phyloP scores from a whole-genome alignment of 345 rosid genomes.

The Toxicodendron radicans region DNA sequence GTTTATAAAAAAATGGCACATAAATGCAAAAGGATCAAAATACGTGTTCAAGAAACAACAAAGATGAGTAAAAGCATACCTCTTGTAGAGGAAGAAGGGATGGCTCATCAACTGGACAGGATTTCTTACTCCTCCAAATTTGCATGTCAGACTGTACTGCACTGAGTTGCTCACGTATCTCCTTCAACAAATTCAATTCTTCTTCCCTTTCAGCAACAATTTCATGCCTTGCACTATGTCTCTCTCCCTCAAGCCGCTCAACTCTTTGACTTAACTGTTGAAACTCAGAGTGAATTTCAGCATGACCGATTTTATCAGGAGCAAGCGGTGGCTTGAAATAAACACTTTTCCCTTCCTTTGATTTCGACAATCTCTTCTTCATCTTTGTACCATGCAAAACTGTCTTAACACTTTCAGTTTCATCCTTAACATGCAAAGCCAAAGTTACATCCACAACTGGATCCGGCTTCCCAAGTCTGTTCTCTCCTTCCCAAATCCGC shows the following conservation, averaged over 20 bases:
- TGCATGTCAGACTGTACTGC: conserved; percentile 59
- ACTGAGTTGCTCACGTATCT: conserved; percentile 64
- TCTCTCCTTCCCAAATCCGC: conserved; percentile 25
- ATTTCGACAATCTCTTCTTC: conserved; percentile 29
- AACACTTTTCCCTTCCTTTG: conserved; percentile 21
- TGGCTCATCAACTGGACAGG: conserved; percentile 29
- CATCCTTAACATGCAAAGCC: conserved; percentile 14
- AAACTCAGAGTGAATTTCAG: conserved; percentile 24
- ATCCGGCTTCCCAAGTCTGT: conserved; percentile 42
- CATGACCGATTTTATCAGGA: background rate
- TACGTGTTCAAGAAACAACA: background rate
- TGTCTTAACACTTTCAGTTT: conserved; percentile 35
- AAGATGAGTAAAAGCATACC: conserved; percentile 31
- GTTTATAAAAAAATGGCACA: background rate
- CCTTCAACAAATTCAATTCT: conserved; percentile 55
- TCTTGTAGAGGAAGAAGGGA: conserved; percentile 35
- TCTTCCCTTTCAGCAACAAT: conserved; percentile 42
- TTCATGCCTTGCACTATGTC: conserved; percentile 33
- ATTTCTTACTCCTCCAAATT: conserved; percentile 40
- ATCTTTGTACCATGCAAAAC: conserved; percentile 23
- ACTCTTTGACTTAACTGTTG: conserved; percentile 40
- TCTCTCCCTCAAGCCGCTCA: conserved; percentile 48
- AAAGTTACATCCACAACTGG: conserved; percentile 19
- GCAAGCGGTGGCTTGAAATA: conserved; percentile 21
- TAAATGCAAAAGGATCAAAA: background rate